A percentile compares a stretch with the other conserved stretches of the same genome.
phyloP scores from a whole-genome alignment of 164 flowering plant species.

The Sextonia rubra region DNA sequence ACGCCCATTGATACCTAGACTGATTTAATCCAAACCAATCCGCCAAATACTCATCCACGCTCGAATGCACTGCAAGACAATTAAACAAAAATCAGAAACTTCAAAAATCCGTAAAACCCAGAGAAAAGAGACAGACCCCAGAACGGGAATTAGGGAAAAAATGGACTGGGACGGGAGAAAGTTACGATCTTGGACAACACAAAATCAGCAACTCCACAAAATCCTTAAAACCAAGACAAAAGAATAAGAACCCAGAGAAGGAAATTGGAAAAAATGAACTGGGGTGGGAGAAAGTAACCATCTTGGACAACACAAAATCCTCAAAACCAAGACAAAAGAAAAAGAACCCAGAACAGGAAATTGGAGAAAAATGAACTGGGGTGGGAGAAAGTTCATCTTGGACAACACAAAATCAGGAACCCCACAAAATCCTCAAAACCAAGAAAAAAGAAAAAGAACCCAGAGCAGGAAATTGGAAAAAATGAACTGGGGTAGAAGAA shows the following conservation, averaged over 20 bases:
- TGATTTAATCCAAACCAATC: constrained; percentile 91
- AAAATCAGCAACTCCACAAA: not conserved
- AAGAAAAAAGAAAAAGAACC: too few relatives aligned
- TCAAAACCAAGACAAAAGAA: not conserved
- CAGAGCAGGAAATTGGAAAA: not conserved
- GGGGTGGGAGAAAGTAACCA: not conserved
- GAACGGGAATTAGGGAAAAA: not conserved
- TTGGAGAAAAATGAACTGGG: not conserved
- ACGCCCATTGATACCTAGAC: constrained; percentile 96
- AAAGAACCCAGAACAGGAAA: not conserved
- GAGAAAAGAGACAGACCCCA: not conserved
- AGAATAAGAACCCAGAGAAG: not conserved
- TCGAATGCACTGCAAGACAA: constrained; percentile 65
- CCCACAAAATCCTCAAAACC: not conserved
- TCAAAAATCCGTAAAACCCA: not conserved
- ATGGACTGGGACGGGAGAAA: not conserved
- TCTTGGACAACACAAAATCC: not conserved
- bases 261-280: not conserved
- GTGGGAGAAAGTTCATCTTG: not conserved
- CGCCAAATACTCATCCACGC: constrained; percentile 82
- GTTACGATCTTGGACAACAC: not conserved
- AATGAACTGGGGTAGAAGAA: not conserved
- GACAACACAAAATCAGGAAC: too few relatives aligned
- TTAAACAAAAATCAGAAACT: not conserved
- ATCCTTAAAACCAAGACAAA: not conserved